These are phyloP conservation scores for Umbelopsis sp. DNA, from an alignment of 371 early-diverging fungal species.

Conservation along the genomic window DNA sequence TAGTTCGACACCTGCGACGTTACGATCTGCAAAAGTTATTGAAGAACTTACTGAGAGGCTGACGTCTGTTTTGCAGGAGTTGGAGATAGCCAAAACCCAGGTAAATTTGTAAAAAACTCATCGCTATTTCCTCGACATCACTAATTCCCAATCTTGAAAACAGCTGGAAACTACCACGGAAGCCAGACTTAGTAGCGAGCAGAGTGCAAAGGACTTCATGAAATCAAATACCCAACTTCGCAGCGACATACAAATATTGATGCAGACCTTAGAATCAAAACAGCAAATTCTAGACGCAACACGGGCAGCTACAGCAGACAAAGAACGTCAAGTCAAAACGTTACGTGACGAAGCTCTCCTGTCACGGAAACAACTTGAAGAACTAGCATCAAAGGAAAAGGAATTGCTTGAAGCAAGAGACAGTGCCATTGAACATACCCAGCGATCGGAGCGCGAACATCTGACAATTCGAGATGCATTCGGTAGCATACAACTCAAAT, in stretches of 20 bases:
- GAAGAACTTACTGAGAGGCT: slow-evolving; percentile 40
- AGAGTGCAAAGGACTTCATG: slow-evolving; percentile 37
- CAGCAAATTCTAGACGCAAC: slow-evolving; percentile 43
- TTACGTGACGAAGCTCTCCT: slow-evolving; percentile 44
- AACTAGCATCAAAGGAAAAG: slow-evolving; percentile 41
- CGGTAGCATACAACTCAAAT: slow-evolving; percentile 13
- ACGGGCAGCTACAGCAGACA: slow-evolving; percentile 30
- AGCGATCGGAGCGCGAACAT: slow-evolving; percentile 13
- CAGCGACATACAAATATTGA: slow-evolving; percentile 42
- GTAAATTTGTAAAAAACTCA: slow-evolving; percentile 24
- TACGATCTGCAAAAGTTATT: slow-evolving; percentile 41
- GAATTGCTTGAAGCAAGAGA: slow-evolving; percentile 38
- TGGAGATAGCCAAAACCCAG: slow-evolving; percentile 33
- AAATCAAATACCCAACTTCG: slow-evolving; percentile 42
- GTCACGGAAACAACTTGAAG: slow-evolving; percentile 46
- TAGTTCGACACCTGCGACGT: slow-evolving; percentile 13
- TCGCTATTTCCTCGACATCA: not conserved
- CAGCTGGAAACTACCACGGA: slow-evolving; percentile 36
- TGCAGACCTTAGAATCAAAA: slow-evolving; percentile 44
- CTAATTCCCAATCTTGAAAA: not conserved
- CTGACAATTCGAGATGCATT: not conserved
- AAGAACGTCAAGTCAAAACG: slow-evolving; percentile 41
- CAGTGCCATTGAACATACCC: slow-evolving; percentile 24
- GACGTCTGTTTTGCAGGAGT: slow-evolving; percentile 36
- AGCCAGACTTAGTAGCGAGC: slow-evolving; percentile 31